Evolutionary conservation across 306 rosid genomes (phyloP).

Genomic region (Acacia crassicarpa): DNA sequence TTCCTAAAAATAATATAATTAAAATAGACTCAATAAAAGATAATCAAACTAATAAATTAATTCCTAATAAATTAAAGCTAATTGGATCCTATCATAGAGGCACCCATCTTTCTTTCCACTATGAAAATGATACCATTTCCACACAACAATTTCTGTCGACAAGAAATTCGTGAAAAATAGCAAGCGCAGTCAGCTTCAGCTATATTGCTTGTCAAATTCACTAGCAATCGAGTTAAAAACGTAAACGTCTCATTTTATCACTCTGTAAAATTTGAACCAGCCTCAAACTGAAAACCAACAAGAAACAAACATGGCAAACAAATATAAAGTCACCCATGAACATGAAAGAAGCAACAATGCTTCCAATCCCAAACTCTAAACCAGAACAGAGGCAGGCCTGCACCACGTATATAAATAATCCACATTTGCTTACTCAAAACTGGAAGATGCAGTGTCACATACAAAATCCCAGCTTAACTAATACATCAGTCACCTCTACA

Average conservation of each 20-base stretch:
- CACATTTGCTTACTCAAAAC: constrained; percentile 35
- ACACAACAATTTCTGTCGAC: not conserved
- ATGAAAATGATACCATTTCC: not conserved
- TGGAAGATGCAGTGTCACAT: constrained; percentile 19
- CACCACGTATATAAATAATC: not conserved
- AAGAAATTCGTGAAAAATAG: no score
- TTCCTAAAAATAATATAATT: no score
- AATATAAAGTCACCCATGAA: not conserved
- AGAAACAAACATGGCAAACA: not conserved
- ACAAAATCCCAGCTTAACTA: constrained; percentile 32
- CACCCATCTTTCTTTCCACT: not conserved
- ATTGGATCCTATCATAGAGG: no score
- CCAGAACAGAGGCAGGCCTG: constrained; percentile 3
- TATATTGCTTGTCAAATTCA: not conserved
- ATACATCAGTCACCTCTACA: constrained; percentile 29
- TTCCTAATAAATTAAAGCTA: no score
- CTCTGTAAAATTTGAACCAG: no score
- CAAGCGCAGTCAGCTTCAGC: not conserved
- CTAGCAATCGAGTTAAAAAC: not conserved
- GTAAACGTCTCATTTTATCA: not conserved
- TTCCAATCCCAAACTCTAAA: constrained; percentile 1
- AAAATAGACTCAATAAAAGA: no score
- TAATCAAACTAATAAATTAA: no score
- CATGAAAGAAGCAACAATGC: not conserved
- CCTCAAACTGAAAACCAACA: not conserved